These are phyloP conservation scores for Globisporangium rhizosaccharum DNA, from an alignment of 352 stramenopile species.

Conservation along the genomic window DNA sequence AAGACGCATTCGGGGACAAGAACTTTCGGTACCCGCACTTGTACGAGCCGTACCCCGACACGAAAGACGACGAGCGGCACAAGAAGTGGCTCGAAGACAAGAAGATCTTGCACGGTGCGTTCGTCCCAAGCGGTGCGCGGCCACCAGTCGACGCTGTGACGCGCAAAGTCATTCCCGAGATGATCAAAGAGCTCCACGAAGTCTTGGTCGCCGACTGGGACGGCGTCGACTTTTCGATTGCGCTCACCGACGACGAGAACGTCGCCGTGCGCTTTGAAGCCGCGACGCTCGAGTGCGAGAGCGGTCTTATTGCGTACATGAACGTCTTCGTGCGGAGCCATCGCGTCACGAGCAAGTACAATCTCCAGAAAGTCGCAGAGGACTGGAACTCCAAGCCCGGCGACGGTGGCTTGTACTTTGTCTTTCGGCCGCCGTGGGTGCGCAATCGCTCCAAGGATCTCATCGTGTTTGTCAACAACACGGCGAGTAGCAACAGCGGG, in stretches of 20 bases:
- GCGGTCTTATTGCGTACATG: conserved; percentile 73
- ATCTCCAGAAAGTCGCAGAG: conserved; percentile 69
- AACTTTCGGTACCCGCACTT: conserved; percentile 64
- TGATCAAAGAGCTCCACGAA: conserved; percentile 69
- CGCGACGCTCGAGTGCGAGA: conserved; percentile 45
- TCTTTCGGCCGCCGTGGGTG: conserved; percentile 53
- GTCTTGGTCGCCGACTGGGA: conserved; percentile 59
- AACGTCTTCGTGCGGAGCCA: conserved; percentile 73
- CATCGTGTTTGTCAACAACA: conserved; percentile 30
- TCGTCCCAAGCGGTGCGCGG: conserved; percentile 54
- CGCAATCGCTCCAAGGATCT: conserved; percentile 55
- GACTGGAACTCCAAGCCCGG: conserved; percentile 73
- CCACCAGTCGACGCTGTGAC: conserved; percentile 54
- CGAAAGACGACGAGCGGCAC: conserved; percentile 46
- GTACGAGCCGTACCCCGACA: conserved; percentile 57
- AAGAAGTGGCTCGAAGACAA: conserved; percentile 61
- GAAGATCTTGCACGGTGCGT: conserved; percentile 64
- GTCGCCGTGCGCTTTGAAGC: conserved; percentile 55
- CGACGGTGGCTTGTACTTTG: conserved; percentile 56
- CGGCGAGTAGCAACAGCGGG: background rate
- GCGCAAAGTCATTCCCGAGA: conserved; percentile 57
- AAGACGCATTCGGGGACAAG: conserved; percentile 60
- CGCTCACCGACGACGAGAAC: conserved; percentile 52
- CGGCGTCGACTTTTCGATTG: conserved; percentile 42
- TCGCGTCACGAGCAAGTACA: conserved; percentile 63